Percentiles rank a stretch among this genome's conserved stretches.
phyloP scores from a whole-genome alignment of 2,329 filamentous ascomycete genomes.

The Ambrosiella cleistominuta region DNA sequence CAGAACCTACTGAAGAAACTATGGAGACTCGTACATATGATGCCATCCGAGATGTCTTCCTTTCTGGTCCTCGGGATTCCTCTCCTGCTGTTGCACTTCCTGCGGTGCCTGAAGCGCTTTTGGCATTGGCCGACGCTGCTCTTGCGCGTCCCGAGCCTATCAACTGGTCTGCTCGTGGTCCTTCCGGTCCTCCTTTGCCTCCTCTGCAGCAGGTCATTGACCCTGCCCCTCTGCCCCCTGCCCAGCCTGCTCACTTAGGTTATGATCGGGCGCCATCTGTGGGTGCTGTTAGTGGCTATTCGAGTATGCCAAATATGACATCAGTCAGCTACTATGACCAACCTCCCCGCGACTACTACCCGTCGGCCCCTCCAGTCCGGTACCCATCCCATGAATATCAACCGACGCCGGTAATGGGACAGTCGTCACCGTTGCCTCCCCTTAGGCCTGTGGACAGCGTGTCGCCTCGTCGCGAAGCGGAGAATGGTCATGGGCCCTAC shows the following conservation, averaged over 20 bases:
- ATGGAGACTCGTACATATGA: constrained; percentile 16
- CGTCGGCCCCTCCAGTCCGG: not conserved
- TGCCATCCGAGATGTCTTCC: constrained; percentile 21
- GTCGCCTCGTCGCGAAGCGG: not conserved
- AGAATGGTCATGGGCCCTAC: not conserved
- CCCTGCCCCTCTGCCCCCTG: not conserved
- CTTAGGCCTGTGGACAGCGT: constrained; percentile 5
- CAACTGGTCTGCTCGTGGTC: not conserved
- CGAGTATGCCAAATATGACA: not conserved
- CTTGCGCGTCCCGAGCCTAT: not conserved
- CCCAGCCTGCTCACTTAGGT: not conserved
- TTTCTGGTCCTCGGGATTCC: not conserved
- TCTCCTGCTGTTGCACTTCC: not conserved
- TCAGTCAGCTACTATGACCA: not conserved
- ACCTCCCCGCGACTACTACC: constrained; percentile 1
- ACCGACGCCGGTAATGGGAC: not conserved
- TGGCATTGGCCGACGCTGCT: not conserved
- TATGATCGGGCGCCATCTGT: not conserved
- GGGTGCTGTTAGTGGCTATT: not conserved
- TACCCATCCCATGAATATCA: constrained; percentile 1
- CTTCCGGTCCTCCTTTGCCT: not conserved
- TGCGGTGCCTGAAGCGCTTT: not conserved
- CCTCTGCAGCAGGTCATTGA: not conserved
- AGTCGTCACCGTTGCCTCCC: constrained; percentile 10
- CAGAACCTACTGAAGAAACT: constrained; percentile 8